Percentiles rank a stretch among this genome's conserved stretches.
These are phyloP conservation scores for Pestalotiopsis sp. DNA, from an alignment of 2,329 filamentous ascomycete species.

Conservation along the genomic window DNA sequence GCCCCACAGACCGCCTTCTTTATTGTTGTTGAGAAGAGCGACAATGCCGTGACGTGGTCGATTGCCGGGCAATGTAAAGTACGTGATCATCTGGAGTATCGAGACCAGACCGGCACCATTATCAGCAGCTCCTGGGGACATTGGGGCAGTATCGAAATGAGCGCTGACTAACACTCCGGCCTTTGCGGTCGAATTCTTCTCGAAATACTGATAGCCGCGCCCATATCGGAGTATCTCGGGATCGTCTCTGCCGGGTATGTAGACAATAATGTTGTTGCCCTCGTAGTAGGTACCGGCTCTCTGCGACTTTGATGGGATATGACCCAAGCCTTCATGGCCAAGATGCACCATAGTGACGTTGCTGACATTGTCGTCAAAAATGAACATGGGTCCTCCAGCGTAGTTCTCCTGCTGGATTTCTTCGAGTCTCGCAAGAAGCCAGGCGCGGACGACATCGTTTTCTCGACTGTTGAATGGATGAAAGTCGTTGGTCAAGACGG, in stretches of 20 bases:
- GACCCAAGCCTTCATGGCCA: conserved; percentile 17
- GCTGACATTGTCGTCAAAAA: conserved; percentile 77
- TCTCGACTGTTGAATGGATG: conserved; percentile 87
- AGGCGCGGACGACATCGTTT: conserved; percentile 80
- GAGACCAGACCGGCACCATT: conserved; percentile 87
- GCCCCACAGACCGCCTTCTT: conserved; percentile 87
- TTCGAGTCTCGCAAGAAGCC: conserved; percentile 73
- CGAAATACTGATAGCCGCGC: conserved; percentile 20
- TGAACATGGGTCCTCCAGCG: conserved; percentile 48
- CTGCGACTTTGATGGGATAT: conserved; percentile 15
- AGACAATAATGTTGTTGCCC: conserved; percentile 85
- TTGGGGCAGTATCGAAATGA: conserved; percentile 67
- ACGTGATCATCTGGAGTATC: conserved; percentile 78
- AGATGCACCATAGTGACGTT: conserved; percentile 68
- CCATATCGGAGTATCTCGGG: conserved; percentile 73
- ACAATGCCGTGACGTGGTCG: conserved; percentile 78
- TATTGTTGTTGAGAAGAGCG: conserved; percentile 85
- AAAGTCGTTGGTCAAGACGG: conserved; percentile 71
- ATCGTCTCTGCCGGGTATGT: conserved; percentile 78
- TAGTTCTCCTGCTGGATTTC: conserved; percentile 68
- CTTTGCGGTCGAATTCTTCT: neutral
- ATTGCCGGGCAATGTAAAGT: conserved; percentile 74
- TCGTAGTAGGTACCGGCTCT: conserved; percentile 75
- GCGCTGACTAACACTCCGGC: conserved; percentile 10
- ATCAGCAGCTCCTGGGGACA: conserved; percentile 87